Conservation (phyloP, 148 eudicot genomes). For the Selenicereus undatus region DNA sequence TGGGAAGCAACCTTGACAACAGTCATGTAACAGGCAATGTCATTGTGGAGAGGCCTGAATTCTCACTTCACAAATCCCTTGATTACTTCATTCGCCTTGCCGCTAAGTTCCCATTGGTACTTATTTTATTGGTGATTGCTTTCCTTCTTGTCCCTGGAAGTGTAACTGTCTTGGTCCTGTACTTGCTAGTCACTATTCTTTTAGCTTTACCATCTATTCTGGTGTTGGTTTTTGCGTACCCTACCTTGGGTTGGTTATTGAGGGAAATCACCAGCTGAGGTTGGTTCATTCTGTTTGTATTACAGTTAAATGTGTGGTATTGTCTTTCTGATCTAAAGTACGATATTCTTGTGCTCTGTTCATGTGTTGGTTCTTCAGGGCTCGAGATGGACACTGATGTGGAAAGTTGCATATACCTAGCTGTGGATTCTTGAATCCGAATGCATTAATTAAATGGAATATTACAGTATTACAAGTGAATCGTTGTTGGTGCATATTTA, state of each 20-base stretch:
- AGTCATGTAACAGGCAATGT: slow-evolving; percentile 10
- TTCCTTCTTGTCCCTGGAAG: slow-evolving; percentile 40
- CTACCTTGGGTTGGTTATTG: slow-evolving; percentile 45
- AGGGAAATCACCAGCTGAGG: slow-evolving; percentile 44
- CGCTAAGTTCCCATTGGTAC: slow-evolving; percentile 42
- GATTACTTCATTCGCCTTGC: slow-evolving; percentile 39
- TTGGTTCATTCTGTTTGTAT: slow-evolving; percentile 4
- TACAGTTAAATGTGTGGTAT: not conserved
- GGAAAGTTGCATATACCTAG: not conserved
- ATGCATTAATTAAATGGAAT: slow-evolving; percentile 17
- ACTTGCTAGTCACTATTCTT: slow-evolving; percentile 40
- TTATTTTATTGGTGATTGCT: slow-evolving; percentile 33
- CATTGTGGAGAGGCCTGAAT: slow-evolving; percentile 32
- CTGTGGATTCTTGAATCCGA: not conserved
- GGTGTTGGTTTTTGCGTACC: slow-evolving; percentile 44
- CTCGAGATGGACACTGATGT: not conserved
- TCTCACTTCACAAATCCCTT: slow-evolving; percentile 41
- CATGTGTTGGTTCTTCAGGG: not conserved
- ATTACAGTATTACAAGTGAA: slow-evolving; percentile 1
- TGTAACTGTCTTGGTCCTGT: slow-evolving; percentile 36
- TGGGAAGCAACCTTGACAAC: slow-evolving; percentile 15
- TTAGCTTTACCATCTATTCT: slow-evolving; percentile 45
- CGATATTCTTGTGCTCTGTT: not conserved
- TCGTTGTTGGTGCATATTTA: not conserved
- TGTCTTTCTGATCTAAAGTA: slow-evolving; percentile 2